A percentile compares a stretch with the other conserved stretches of the same genome.
phyloP scores from a whole-genome alignment of 495 filamentous ascomycete genomes.

The Usnea hakonensis region DNA sequence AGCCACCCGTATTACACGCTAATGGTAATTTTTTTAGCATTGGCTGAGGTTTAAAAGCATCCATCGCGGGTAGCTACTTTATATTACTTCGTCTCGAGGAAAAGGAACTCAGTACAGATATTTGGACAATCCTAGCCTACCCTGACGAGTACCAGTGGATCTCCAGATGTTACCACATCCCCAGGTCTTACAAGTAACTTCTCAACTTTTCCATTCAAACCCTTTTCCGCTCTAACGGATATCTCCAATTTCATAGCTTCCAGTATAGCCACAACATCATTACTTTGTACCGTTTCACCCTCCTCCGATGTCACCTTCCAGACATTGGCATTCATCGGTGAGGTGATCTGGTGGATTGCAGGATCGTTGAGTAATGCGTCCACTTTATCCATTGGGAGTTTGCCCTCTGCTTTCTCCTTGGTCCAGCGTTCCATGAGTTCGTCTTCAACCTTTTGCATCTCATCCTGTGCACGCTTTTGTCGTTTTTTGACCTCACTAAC shows the following conservation, averaged over 20 bases:
- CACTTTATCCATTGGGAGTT: conserved; percentile 36
- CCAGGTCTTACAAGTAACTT: conserved; percentile 37
- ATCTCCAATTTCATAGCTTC: conserved; percentile 56
- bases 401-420: conserved; percentile 40
- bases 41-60: too few relatives aligned
- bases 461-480: conserved; percentile 38
- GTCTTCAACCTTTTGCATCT: conserved; percentile 41
- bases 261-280: conserved; percentile 36
- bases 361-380: conserved; percentile 40
- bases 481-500: conserved; percentile 35
- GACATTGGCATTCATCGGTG: conserved; percentile 48
- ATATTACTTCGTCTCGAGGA: too few relatives aligned
- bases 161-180: conserved; percentile 37
- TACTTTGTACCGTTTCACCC: conserved; percentile 32
- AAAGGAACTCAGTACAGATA: background rate
- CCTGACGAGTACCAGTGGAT: conserved; percentile 30
- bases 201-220: conserved; percentile 29
- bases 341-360: conserved; percentile 35
- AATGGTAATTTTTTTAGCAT: too few relatives aligned
- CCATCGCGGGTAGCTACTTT: too few relatives aligned
- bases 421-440: conserved; percentile 39
- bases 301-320: conserved; percentile 49
- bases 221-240: conserved; percentile 29
- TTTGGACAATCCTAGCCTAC: conserved; percentile 5
- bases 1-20: too few relatives aligned